A percentile compares a stretch with the other conserved stretches of the same genome.
Evolutionary conservation across 176 grass and related monocot species (phyloP).

Genomic region (Oryza longistaminata): DNA sequence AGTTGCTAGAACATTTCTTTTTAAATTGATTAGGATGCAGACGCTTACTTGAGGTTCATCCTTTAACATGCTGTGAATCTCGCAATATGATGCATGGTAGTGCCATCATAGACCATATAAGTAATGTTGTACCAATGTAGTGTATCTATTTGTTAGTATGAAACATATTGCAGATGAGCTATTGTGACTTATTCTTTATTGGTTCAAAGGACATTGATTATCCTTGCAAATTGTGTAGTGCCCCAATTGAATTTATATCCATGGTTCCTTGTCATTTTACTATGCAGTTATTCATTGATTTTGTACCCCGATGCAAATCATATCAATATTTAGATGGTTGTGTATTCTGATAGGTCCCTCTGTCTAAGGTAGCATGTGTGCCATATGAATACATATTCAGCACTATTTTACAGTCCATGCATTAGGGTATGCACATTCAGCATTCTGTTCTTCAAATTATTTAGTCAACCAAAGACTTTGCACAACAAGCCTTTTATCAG

Average conservation of each 20-base stretch:
- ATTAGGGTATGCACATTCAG: background rate
- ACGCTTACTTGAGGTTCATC: background rate
- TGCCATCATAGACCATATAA: too few species aligned
- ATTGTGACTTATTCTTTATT: background rate
- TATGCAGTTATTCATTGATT: background rate
- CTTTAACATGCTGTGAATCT: background rate
- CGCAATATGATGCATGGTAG: background rate
- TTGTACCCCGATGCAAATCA: background rate
- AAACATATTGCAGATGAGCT: background rate
- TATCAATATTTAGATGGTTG: background rate
- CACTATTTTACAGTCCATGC: background rate
- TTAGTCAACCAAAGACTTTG: background rate
- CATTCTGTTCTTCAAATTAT: background rate
- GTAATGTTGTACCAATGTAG: background rate
- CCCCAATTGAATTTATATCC: background rate
- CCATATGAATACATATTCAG: background rate
- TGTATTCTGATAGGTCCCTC: background rate
- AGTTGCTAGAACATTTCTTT: background rate
- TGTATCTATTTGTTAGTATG: background rate
- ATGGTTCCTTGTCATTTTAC: background rate
- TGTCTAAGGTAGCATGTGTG: background rate
- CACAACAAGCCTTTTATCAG: background rate
- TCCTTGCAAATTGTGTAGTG: background rate
- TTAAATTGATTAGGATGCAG: background rate
- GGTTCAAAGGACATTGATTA: background rate